phyloP scores from a whole-genome alignment of 2,329 filamentous ascomycete genomes.

The Tolypocladium album region DNA sequence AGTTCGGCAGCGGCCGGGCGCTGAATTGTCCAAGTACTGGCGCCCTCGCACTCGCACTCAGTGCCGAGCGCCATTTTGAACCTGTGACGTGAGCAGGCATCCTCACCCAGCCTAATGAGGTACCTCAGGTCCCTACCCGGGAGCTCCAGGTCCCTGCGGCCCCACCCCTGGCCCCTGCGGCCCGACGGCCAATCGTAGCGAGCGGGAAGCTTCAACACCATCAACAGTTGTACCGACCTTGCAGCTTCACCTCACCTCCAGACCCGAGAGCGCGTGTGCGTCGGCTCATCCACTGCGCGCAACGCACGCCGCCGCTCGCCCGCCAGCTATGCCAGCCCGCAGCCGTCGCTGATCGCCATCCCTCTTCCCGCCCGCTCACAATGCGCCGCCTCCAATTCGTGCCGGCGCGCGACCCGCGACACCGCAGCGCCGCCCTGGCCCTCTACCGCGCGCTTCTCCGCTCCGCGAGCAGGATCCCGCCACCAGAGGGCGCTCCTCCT shows the following conservation, averaged over 20 bases:
- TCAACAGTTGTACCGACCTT: not conserved
- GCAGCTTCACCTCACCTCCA: not conserved
- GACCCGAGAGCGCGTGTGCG: not conserved
- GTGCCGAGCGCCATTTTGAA: not conserved
- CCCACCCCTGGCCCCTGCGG: not conserved
- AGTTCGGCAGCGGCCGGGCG: not conserved
- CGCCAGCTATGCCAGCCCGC: not conserved
- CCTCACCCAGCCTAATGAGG: no score
- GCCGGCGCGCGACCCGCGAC: constrained; percentile 39
- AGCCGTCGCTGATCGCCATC: not conserved
- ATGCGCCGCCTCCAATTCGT: constrained; percentile 26
- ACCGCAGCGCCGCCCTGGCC: constrained; percentile 50
- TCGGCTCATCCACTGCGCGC: not conserved
- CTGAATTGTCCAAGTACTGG: not conserved
- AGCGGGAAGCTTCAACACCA: not conserved
- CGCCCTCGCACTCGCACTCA: not conserved
- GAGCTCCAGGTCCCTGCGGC: not conserved
- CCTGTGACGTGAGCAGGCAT: no score
- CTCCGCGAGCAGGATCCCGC: constrained; percentile 39
- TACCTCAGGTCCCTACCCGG: no score
- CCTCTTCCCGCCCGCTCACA: not conserved
- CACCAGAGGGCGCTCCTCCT: constrained; percentile 32
- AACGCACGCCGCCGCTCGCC: not conserved
- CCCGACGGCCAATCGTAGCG: not conserved
- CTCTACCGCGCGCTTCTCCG: constrained; percentile 62